A percentile compares a stretch with the other conserved stretches of the same genome.
Evolutionary conservation across 345 rosid species (phyloP).

Genomic region (Eucalyptus curtisii): DNA sequence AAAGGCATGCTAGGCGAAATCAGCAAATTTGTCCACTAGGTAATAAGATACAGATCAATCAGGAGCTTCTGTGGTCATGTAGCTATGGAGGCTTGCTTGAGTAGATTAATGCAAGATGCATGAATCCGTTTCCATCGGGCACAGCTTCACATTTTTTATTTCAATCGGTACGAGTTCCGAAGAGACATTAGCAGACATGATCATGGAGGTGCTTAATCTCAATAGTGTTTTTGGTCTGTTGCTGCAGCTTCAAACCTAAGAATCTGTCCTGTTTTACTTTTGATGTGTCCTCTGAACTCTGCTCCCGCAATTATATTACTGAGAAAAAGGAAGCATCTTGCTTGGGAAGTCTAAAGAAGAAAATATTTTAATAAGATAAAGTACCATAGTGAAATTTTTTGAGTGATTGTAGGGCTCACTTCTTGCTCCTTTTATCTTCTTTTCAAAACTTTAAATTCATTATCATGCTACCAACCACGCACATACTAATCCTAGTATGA

Average conservation of each 20-base stretch:
- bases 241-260: not conserved
- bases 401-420: conserved; percentile 55
- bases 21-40: conserved; percentile 1
- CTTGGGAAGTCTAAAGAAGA: conserved; percentile 11
- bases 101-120: not conserved
- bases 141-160: not conserved
- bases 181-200: not conserved
- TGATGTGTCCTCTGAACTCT: not conserved
- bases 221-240: not conserved
- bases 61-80: not conserved
- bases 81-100: not conserved
- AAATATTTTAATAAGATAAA: not conserved
- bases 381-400: conserved; percentile 1
- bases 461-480: not conserved
- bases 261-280: not conserved
- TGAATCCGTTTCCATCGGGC: conserved; percentile 5
- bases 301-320: not conserved
- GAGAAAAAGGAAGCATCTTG: conserved; percentile 1
- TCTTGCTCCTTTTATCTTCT: conserved; percentile 24
- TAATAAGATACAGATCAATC: not conserved
- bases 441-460: conserved; percentile 34
- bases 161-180: not conserved
- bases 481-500: not conserved
- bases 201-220: not conserved
- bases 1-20: conserved; percentile 4